Conservation (phyloP, 202 grass and related monocot species). For the Carex arenaria region DNA sequence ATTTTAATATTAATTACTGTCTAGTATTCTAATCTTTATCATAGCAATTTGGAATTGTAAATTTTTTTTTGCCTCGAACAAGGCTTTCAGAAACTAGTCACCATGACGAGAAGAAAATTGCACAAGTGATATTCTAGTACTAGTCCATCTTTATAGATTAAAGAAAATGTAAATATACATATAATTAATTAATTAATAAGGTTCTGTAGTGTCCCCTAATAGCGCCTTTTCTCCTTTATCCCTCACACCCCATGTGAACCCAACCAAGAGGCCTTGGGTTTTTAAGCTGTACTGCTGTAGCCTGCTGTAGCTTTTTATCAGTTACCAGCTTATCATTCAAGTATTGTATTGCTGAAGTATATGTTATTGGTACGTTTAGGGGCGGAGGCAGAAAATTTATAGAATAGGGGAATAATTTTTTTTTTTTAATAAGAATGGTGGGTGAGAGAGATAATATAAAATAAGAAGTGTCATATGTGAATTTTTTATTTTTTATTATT, state of each 20-base stretch:
- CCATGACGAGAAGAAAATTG: background rate
- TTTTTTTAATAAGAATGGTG: too few relatives aligned
- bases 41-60: background rate
- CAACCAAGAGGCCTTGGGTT: background rate
- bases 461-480: too few relatives aligned
- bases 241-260: conserved; percentile 12
- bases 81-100: background rate
- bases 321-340: background rate
- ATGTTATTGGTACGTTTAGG: background rate
- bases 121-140: background rate
- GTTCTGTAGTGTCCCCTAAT: background rate
- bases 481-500: too few relatives aligned
- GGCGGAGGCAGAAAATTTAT: too few relatives aligned
- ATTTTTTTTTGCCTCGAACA: background rate
- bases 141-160: background rate
- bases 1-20: background rate
- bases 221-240: background rate
- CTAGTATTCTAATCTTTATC: conserved; percentile 18
- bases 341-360: background rate
- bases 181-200: background rate
- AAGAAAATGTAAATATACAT: conserved; percentile 9
- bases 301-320: background rate
- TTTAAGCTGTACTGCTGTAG: background rate
- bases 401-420: too few relatives aligned
- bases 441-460: too few relatives aligned